Evolutionary conservation across 164 flowering plant species (phyloP).

Genomic region (Macadamia tetraphylla): DNA sequence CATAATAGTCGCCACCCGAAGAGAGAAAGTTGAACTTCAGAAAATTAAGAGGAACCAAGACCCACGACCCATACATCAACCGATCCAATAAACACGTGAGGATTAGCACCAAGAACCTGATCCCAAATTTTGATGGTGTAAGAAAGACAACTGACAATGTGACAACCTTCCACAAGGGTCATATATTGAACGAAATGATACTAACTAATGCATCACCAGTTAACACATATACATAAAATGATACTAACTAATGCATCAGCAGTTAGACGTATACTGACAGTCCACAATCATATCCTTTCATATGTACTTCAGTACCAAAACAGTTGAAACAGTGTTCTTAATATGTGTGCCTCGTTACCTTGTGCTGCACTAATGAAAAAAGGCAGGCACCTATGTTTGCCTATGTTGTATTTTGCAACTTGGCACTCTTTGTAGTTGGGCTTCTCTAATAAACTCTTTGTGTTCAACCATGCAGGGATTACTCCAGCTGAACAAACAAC

Average conservation of each 20-base stretch:
- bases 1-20: conserved; percentile 92
- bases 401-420: too few species aligned
- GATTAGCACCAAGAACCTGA: conserved; percentile 64
- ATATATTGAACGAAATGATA: neutral
- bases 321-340: too few species aligned
- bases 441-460: too few species aligned
- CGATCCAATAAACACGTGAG: conserved; percentile 62
- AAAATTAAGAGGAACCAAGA: conserved; percentile 85
- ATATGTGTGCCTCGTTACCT: too few species aligned
- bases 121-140: conserved; percentile 7
- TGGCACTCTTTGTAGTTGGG: too few species aligned
- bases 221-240: neutral
- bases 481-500: too few species aligned
- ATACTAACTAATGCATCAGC: neutral
- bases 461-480: too few species aligned
- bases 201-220: neutral
- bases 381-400: too few species aligned
- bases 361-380: too few species aligned
- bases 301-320: too few species aligned
- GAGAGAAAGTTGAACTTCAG: conserved; percentile 85
- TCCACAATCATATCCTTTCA: too few species aligned
- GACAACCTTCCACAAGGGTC: neutral
- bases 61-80: conserved; percentile 74
- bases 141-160: neutral
- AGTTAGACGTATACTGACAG: too few species aligned